A percentile compares a stretch with the other conserved stretches of the same genome.
Evolutionary conservation across 1,139 yeast genomes (phyloP).

Genomic region (Candida frijolesensis): DNA sequence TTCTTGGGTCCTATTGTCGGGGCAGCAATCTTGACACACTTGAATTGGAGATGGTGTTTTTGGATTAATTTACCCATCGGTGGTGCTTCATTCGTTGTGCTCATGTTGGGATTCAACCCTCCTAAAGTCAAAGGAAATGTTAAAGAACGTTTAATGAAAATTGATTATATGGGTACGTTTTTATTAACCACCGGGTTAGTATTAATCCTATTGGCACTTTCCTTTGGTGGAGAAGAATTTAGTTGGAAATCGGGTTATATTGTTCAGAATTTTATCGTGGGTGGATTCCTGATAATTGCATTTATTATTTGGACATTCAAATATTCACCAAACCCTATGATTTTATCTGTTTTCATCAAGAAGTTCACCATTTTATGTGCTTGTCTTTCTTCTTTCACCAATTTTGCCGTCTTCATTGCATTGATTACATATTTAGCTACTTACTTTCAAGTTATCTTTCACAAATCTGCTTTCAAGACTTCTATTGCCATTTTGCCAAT

Average conservation of each 20-base stretch:
- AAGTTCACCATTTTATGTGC: constrained; percentile 41
- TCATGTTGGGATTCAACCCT: constrained; percentile 54
- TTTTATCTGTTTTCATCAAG: constrained; percentile 43
- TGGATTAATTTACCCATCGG: constrained; percentile 71
- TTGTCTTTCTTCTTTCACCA: constrained; percentile 35
- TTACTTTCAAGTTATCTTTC: constrained; percentile 55
- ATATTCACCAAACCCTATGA: constrained; percentile 46
- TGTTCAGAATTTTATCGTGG: constrained; percentile 54
- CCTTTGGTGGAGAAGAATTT: constrained; percentile 36
- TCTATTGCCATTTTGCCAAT: constrained; percentile 60
- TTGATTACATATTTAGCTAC: constrained; percentile 48
- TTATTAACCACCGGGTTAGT: constrained; percentile 31
- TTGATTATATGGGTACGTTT: constrained; percentile 36
- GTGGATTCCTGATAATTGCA: constrained; percentile 43
- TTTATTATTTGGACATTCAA: constrained; percentile 53
- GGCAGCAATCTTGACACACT: constrained; percentile 59
- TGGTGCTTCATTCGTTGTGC: constrained; percentile 50
- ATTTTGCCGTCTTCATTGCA: constrained; percentile 48
- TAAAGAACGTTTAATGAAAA: constrained; percentile 37
- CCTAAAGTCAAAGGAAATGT: constrained; percentile 49
- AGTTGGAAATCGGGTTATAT: constrained; percentile 54
- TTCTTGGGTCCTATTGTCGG: constrained; percentile 69
- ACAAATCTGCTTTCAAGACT: constrained; percentile 53
- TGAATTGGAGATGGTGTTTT: constrained; percentile 79
- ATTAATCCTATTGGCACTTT: constrained; percentile 31